phyloP scores from a whole-genome alignment of 495 filamentous ascomycete species.

The Neurospora discreta region DNA sequence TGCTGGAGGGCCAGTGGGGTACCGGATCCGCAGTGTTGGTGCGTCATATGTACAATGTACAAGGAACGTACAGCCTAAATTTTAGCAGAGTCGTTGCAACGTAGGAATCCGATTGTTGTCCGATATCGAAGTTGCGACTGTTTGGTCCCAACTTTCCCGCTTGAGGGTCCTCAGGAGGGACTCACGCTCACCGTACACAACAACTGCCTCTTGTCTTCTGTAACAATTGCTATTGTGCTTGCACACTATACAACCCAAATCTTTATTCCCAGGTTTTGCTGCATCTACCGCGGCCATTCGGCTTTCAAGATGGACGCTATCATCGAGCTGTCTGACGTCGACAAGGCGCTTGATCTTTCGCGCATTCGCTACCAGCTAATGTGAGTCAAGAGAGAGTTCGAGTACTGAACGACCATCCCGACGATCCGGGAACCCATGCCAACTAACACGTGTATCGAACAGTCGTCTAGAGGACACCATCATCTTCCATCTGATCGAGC shows the following conservation, averaged over 20 bases:
- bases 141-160: neutral
- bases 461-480: conserved; percentile 98
- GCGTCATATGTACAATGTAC: neutral
- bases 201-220: neutral
- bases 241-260: neutral
- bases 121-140: neutral
- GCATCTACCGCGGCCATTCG: neutral
- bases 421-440: neutral
- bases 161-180: neutral
- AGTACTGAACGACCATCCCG: neutral
- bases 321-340: conserved; percentile 75
- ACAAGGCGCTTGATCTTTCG: conserved; percentile 75
- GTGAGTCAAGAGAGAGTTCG: conserved; percentile 36
- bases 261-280: neutral
- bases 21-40: neutral
- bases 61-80: neutral
- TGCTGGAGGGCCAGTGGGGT: neutral
- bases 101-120: neutral
- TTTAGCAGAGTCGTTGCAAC: neutral
- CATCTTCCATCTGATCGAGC: conserved; percentile 95
- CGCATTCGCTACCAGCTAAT: conserved; percentile 96
- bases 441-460: neutral
- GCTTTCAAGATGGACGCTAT: conserved; percentile 64
- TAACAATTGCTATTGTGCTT: neutral
- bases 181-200: neutral